Evolutionary conservation across 345 rosid genomes (phyloP).

Genomic region (Raphanus raphanistrum): DNA sequence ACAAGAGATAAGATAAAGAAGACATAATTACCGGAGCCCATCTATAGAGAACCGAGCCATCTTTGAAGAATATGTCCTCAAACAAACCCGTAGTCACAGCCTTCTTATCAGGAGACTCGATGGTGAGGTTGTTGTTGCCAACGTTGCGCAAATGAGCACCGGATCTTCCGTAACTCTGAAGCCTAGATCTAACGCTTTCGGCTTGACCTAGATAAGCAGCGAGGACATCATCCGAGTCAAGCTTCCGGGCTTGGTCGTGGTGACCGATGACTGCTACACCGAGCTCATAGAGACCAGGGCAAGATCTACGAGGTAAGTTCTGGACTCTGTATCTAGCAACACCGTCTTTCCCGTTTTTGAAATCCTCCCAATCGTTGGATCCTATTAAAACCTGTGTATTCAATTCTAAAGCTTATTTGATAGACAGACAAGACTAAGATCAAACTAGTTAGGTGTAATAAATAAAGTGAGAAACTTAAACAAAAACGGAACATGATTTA

Average conservation of each 20-base stretch:
- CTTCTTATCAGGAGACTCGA: constrained; percentile 31
- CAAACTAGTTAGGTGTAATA: not conserved
- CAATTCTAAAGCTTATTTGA: not conserved
- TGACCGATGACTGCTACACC: constrained; percentile 44
- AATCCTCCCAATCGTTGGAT: constrained; percentile 73
- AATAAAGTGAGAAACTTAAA: not conserved
- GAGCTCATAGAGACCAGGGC: constrained; percentile 79
- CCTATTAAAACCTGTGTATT: constrained; percentile 63
- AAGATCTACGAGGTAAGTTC: constrained; percentile 58
- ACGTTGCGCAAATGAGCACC: constrained; percentile 70
- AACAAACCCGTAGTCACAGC: constrained; percentile 40
- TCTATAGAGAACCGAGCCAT: constrained; percentile 57
- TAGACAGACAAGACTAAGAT: not conserved
- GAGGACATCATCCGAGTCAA: constrained; percentile 44
- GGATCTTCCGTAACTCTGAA: constrained; percentile 77
- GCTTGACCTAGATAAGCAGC: constrained; percentile 86
- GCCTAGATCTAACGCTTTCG: constrained; percentile 72
- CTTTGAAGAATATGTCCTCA: constrained; percentile 55
- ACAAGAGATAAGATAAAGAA: not conserved
- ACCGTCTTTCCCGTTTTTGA: constrained; percentile 63
- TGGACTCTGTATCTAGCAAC: constrained; percentile 72
- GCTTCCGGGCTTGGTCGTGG: constrained; percentile 45
- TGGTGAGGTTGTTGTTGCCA: not conserved
- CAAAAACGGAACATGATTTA: not conserved
- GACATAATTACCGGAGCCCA: constrained; percentile 64